Conservation (phyloP, 768 basidiomycete genomes). For the Kockovaella imperatae region DNA sequence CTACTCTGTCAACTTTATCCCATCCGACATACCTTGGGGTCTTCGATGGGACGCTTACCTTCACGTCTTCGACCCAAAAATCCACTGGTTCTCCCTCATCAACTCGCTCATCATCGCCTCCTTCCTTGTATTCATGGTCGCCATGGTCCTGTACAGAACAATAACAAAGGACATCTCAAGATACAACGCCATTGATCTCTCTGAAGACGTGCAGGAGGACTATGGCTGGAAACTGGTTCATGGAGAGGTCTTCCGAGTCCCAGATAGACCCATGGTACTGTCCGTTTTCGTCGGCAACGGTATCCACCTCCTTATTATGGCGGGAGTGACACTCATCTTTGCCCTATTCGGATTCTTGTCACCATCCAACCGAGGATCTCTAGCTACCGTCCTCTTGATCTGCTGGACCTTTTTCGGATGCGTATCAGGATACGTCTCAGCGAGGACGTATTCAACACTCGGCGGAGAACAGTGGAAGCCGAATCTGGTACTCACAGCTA, state of each 20-base stretch:
- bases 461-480: slow-evolving; percentile 70
- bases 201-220: slow-evolving; percentile 93
- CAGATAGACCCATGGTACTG: slow-evolving; percentile 64
- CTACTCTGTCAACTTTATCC: slow-evolving; percentile 80
- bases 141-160: slow-evolving; percentile 75
- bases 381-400: slow-evolving; percentile 88
- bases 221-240: slow-evolving; percentile 98
- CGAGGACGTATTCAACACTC: slow-evolving; percentile 69
- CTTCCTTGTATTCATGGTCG: slow-evolving; percentile 72
- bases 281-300: slow-evolving; percentile 88
- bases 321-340: slow-evolving; percentile 80
- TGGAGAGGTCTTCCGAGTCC: slow-evolving; percentile 88
- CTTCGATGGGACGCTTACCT: slow-evolving; percentile 96
- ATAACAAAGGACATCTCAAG: slow-evolving; percentile 86
- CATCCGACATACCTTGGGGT: slow-evolving; percentile 70
- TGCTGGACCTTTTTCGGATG: slow-evolving; percentile 93
- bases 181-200: slow-evolving; percentile 91
- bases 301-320: slow-evolving; percentile 76
- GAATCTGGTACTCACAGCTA: slow-evolving; percentile 80
- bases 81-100: slow-evolving; percentile 93
- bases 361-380: slow-evolving; percentile 87
- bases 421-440: slow-evolving; percentile 80
- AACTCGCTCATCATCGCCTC: slow-evolving; percentile 86
- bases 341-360: slow-evolving; percentile 88
- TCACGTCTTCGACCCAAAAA: slow-evolving; percentile 83